Evolutionary conservation across 768 basidiomycete species (phyloP), one percentile per base, ranked within the genome.

Genomic region (Ramaria sp.): DNA sequence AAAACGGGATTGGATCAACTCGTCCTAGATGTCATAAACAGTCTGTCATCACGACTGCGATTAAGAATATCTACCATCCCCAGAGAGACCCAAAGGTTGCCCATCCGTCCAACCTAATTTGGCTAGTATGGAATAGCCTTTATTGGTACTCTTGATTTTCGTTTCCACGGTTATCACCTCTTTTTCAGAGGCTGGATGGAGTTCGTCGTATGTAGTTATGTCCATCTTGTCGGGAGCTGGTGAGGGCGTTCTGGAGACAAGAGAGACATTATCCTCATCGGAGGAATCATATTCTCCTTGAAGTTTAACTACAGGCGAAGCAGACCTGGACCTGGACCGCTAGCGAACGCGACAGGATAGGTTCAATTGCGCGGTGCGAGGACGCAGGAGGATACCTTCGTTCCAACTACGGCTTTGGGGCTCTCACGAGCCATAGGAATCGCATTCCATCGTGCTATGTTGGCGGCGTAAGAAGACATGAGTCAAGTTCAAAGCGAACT

Each of bases 41-140:
- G n/a, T n/a, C n/a, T n/a, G n/a, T n/a, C n/a, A n/a, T n/a, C n/a
- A n/a, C n/a, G n/a, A n/a, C n/a, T n/a, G n/a, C n/a, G n/a, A n/a
- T n/a, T n/a, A n/a, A n/a, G 16, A 42, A 20, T 34, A 56, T 70
- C 18, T 58, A 89, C 89, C 89, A 56, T 89, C 85, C 27, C 75
- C 80, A 50, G 86, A 84, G 15, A 86, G 61, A 4, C 89, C 89
- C 1, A 92, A 71, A 16, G 85, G 80, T 59, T 83, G 78, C 12
- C 89, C 89, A 62, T 88, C 86, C 0, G 74, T 68, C 89, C 89
- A 91, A 6, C 89, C 89, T 51, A 91, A 76, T 67, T 84, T 90
- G 30, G 81, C 76, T 1, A 92, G 78, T 72, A 92, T 76, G 7
- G 78, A 72, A 64, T 89, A 90, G 12, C 89, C 89, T 62, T 82